A percentile compares a stretch with the other conserved stretches of the same genome.
Conservation (phyloP, 371 early-diverging fungal genomes). For the Rhizopus sp. region DNA sequence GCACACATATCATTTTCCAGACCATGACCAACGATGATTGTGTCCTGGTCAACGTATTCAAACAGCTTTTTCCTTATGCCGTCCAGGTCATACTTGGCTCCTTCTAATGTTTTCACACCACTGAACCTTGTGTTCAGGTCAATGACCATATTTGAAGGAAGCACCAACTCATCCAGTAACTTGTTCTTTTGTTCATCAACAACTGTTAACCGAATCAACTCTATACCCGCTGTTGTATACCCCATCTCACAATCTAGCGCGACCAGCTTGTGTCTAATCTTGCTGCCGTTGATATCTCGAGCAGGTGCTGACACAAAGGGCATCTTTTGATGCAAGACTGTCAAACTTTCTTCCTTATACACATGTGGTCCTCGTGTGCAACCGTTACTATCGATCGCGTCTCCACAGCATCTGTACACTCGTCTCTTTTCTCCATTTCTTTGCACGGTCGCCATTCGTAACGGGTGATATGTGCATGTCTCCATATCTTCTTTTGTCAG, state of each 20-base stretch:
- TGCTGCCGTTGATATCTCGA: not conserved
- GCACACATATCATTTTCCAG: slow-evolving; percentile 56
- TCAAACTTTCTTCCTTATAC: slow-evolving; percentile 35
- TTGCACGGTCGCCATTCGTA: slow-evolving; percentile 29
- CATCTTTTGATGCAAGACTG: slow-evolving; percentile 43
- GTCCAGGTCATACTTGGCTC: slow-evolving; percentile 44
- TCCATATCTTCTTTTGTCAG: slow-evolving; percentile 31
- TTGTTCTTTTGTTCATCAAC: slow-evolving; percentile 45
- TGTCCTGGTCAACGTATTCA: slow-evolving; percentile 40
- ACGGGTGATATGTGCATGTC: slow-evolving; percentile 48
- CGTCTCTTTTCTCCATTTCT: slow-evolving; percentile 45
- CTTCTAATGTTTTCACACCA: slow-evolving; percentile 57
- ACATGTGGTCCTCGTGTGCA: slow-evolving; percentile 58
- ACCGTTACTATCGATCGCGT: slow-evolving; percentile 43
- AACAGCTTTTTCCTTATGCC: slow-evolving; percentile 44
- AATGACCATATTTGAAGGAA: slow-evolving; percentile 51
- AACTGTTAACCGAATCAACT: slow-evolving; percentile 57
- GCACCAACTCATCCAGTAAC: slow-evolving; percentile 57
- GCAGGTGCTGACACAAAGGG: slow-evolving; percentile 46
- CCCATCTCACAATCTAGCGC: slow-evolving; percentile 58
- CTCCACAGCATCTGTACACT: slow-evolving; percentile 52
- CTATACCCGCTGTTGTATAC: slow-evolving; percentile 58
- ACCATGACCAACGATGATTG: slow-evolving; percentile 52
- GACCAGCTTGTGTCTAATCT: slow-evolving; percentile 23
- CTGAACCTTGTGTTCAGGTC: slow-evolving; percentile 60